Percentiles rank a stretch among this genome's conserved stretches.
Conservation (phyloP, 768 basidiomycete species). For the Paxillus involutus region DNA sequence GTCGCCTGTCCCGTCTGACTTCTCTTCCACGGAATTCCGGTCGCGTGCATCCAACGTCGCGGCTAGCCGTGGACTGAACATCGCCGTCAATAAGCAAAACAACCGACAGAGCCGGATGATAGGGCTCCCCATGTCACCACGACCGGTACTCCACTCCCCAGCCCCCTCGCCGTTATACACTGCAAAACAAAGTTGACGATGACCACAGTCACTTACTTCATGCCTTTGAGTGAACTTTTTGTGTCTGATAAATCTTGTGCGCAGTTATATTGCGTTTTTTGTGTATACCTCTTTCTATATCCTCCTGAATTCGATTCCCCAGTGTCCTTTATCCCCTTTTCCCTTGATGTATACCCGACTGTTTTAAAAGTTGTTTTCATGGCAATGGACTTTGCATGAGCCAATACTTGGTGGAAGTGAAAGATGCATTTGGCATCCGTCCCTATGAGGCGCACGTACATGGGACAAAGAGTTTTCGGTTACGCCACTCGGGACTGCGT, state of each 20-base stretch:
- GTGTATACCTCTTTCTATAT: conserved; percentile 26
- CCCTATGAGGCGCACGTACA: no score
- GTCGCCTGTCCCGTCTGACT: conserved; percentile 19
- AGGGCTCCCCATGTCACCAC: conserved; percentile 55
- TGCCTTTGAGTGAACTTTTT: neutral
- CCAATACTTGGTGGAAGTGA: neutral
- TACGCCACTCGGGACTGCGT: no score
- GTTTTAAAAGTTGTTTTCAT: conserved; percentile 5
- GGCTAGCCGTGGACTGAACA: conserved; percentile 69
- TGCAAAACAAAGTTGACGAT: conserved; percentile 23
- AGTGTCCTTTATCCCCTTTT: conserved; percentile 5
- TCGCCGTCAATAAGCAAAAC: conserved; percentile 55
- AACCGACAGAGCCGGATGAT: conserved; percentile 66
- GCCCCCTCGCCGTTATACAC: conserved; percentile 20
- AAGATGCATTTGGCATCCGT: neutral
- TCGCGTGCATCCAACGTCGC: conserved; percentile 62
- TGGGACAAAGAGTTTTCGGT: no score
- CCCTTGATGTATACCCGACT: conserved; percentile 19
- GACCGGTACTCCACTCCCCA: conserved; percentile 17
- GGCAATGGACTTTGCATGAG: conserved; percentile 4
- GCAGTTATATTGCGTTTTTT: conserved; percentile 10
- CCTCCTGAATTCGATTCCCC: neutral
- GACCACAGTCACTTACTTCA: neutral
- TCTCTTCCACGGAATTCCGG: conserved; percentile 34
- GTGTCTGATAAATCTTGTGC: conserved; percentile 12